phyloP scores from a whole-genome alignment of 208 protist species.

The Phytomonas francai region DNA sequence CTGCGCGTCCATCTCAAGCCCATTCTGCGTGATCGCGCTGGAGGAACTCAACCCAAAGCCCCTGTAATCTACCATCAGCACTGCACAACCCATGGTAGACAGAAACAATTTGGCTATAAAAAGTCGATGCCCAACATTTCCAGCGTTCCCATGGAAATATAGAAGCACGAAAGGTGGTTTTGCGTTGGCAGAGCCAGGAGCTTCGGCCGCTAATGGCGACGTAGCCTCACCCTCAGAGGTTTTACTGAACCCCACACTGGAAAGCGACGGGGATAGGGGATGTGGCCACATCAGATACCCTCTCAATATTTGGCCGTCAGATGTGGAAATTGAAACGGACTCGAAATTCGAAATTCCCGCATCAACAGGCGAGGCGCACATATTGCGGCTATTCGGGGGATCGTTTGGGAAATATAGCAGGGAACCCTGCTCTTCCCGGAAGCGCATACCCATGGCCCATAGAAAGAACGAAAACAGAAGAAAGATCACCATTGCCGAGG shows the following conservation, averaged over 20 bases:
- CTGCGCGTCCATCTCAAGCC: conserved; percentile 75
- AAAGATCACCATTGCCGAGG: conserved; percentile 6
- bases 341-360: conserved; percentile 50
- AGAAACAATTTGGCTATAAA: conserved; percentile 51
- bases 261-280: conserved; percentile 10
- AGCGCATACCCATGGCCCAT: conserved; percentile 17
- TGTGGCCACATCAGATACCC: conserved; percentile 73
- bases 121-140: conserved; percentile 87
- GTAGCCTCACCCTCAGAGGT: conserved; percentile 1
- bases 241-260: background rate
- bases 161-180: conserved; percentile 50
- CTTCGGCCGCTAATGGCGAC: background rate
- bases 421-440: conserved; percentile 14
- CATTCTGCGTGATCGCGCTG: conserved; percentile 51
- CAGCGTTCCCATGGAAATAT: conserved; percentile 91
- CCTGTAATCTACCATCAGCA: conserved; percentile 89
- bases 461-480: conserved; percentile 17
- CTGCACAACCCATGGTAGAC: conserved; percentile 37
- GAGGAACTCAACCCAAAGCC: conserved; percentile 78
- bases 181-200: background rate
- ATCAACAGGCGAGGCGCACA: conserved; percentile 50
- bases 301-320: conserved; percentile 54
- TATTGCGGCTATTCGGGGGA: conserved; percentile 41
- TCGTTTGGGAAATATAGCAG: conserved; percentile 44
- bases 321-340: conserved; percentile 45